Evolutionary conservation across 257 asterid species (phyloP).

Genomic region (Handroanthus guayacan): DNA sequence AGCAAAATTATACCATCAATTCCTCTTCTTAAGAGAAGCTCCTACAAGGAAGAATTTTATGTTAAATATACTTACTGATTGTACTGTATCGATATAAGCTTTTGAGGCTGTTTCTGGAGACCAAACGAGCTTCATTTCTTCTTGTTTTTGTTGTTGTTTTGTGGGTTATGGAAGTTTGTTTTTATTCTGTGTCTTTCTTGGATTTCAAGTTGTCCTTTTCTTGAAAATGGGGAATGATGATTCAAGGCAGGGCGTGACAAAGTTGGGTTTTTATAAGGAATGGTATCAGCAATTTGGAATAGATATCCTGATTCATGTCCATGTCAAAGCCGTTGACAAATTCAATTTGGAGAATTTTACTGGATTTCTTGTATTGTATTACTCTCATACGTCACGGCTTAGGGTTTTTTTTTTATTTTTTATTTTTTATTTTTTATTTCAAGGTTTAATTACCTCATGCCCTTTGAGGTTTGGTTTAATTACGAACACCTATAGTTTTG

Average conservation of each 20-base stretch:
- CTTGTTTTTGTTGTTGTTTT: conserved; percentile 1
- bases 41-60: no score
- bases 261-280: conserved; percentile 38
- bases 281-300: conserved; percentile 26
- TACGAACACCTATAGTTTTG: no score
- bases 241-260: conserved; percentile 21
- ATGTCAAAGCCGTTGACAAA: conserved; percentile 61
- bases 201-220: conserved; percentile 37
- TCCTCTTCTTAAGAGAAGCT: neutral
- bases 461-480: no score
- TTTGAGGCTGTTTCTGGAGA: conserved; percentile 86
- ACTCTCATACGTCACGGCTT: neutral
- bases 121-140: conserved; percentile 85
- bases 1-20: neutral
- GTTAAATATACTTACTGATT: conserved; percentile 62
- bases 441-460: no score
- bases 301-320: conserved; percentile 22
- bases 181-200: conserved; percentile 2
- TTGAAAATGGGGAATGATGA: conserved; percentile 32
- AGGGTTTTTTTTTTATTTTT: no score
- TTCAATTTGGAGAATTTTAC: conserved; percentile 51
- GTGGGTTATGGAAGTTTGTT: neutral
- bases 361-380: conserved; percentile 18
- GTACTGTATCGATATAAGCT: conserved; percentile 84
- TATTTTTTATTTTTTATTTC: no score